A percentile compares a stretch with the other conserved stretches of the same genome.
Evolutionary conservation across 1,284 basidiomycete genomes (phyloP).

Genomic region (Phaffia rhodozyma): DNA sequence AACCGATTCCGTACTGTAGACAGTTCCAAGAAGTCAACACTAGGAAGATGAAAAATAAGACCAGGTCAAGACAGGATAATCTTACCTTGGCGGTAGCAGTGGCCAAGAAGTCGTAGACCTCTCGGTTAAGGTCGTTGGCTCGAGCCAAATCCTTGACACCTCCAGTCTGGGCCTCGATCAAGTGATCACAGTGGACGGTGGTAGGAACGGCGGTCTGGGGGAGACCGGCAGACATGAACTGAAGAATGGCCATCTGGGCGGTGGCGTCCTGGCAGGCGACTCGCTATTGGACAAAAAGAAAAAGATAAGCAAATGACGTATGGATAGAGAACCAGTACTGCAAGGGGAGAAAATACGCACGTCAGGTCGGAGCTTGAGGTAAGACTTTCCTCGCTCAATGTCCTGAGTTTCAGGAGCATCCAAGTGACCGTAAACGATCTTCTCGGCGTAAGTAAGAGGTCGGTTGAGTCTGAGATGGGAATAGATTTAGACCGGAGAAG

Average conservation of each 20-base stretch:
- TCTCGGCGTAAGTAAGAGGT: slow-evolving; percentile 92
- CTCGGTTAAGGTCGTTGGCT: slow-evolving; percentile 90
- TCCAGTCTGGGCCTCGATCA: slow-evolving; percentile 94
- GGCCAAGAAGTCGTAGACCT: slow-evolving; percentile 99
- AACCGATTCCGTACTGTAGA: slow-evolving; percentile 82
- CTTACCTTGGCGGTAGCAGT: slow-evolving; percentile 84
- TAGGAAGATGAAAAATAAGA: not conserved
- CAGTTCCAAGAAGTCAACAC: not conserved
- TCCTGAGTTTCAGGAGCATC: slow-evolving; percentile 86
- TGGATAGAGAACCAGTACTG: slow-evolving; percentile 14
- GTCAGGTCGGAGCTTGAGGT: slow-evolving; percentile 91
- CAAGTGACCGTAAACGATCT: slow-evolving; percentile 96
- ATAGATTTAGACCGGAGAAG: not conserved
- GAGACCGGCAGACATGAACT: slow-evolving; percentile 99
- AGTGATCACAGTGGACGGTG: slow-evolving; percentile 97
- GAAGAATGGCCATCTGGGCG: slow-evolving; percentile 96
- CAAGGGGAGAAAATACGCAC: slow-evolving; percentile 42
- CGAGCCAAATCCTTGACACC: slow-evolving; percentile 87
- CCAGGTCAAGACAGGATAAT: slow-evolving; percentile 17
- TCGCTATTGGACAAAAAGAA: slow-evolving; percentile 47
- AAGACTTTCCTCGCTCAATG: slow-evolving; percentile 73
- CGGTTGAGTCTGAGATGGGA: slow-evolving; percentile 58
- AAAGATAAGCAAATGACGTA: slow-evolving; percentile 8
- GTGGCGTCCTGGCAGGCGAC: slow-evolving; percentile 99
- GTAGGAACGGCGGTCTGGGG: slow-evolving; percentile 94